phyloP scores from a whole-genome alignment of 441 rosid species.

The Gossypium gossypioides region DNA sequence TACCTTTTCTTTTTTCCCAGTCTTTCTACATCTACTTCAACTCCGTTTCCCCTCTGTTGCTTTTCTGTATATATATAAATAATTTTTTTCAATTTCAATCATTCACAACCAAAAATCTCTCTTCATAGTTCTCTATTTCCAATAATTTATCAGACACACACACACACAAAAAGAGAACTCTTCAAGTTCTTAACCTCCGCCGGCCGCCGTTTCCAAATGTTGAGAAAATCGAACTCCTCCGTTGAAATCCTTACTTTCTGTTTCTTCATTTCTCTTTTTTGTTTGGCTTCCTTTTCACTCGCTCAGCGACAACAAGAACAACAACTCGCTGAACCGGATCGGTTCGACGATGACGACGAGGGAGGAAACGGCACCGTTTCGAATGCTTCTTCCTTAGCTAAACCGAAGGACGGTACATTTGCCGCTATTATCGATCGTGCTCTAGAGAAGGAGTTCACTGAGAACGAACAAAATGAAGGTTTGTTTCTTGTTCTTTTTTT shows the following conservation, averaged over 20 bases:
- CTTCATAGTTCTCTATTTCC: background rate
- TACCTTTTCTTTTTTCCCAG: background rate
- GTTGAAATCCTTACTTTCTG: background rate
- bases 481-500: background rate
- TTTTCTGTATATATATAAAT: too few species aligned
- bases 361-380: conserved; percentile 17
- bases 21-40: background rate
- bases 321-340: conserved; percentile 9
- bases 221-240: background rate
- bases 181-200: background rate
- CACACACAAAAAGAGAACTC: background rate
- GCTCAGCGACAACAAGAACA: conserved; percentile 4
- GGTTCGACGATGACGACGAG: background rate
- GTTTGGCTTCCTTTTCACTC: conserved; percentile 6
- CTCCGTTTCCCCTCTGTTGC: background rate
- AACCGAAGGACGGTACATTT: conserved; percentile 71
- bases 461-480: conserved; percentile 82
- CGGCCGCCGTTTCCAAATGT: conserved; percentile 7
- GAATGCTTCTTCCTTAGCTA: conserved; percentile 35
- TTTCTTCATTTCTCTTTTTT: background rate
- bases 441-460: conserved; percentile 82
- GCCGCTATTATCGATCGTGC: conserved; percentile 93
- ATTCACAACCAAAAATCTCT: background rate
- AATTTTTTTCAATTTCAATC: background rate
- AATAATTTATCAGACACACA: too few species aligned